Percentiles rank a stretch among this genome's conserved stretches.
Evolutionary conservation across 2,329 filamentous ascomycete species (phyloP).

Genomic region (Ceratocystiopsis sp.): DNA sequence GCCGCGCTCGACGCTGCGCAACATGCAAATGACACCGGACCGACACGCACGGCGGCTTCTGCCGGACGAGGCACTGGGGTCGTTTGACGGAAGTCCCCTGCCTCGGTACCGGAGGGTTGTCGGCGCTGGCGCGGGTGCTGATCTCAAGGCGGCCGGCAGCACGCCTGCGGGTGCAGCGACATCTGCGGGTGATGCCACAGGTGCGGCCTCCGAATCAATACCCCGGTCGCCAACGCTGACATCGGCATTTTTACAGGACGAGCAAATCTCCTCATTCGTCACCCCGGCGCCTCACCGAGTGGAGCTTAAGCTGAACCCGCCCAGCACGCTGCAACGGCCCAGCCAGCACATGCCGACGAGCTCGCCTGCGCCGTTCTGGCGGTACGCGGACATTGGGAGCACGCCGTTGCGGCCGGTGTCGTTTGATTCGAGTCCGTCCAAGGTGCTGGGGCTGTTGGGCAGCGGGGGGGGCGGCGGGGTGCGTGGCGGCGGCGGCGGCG

Average conservation of each 20-base stretch:
- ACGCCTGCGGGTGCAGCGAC: conserved; percentile 2
- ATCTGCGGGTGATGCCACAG: conserved; percentile 5
- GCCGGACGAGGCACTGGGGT: conserved; percentile 16
- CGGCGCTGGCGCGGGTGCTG: conserved; percentile 12
- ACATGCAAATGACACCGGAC: conserved; percentile 41
- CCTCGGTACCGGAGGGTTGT: conserved; percentile 37
- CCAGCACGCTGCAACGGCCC: conserved; percentile 63
- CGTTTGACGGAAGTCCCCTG: conserved; percentile 42
- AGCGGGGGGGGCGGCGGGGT: neutral
- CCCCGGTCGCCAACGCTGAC: conserved; percentile 44
- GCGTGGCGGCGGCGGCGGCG: too few species aligned
- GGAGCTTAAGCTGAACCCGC: conserved; percentile 58
- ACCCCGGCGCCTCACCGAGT: conserved; percentile 59
- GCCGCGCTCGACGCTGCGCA: conserved; percentile 29
- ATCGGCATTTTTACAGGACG: conserved; percentile 45
- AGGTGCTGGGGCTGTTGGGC: conserved; percentile 13
- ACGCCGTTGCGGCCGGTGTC: conserved; percentile 42
- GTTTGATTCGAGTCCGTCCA: conserved; percentile 44
- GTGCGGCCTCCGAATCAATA: conserved; percentile 10
- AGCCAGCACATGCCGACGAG: conserved; percentile 77
- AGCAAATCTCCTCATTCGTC: conserved; percentile 44
- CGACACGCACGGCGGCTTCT: conserved; percentile 26
- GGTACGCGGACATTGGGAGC: conserved; percentile 60
- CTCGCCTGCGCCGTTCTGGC: conserved; percentile 78
- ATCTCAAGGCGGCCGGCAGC: conserved; percentile 3